Conservation (phyloP, 1,284 basidiomycete species). For the Moesziomyces antarcticus region DNA sequence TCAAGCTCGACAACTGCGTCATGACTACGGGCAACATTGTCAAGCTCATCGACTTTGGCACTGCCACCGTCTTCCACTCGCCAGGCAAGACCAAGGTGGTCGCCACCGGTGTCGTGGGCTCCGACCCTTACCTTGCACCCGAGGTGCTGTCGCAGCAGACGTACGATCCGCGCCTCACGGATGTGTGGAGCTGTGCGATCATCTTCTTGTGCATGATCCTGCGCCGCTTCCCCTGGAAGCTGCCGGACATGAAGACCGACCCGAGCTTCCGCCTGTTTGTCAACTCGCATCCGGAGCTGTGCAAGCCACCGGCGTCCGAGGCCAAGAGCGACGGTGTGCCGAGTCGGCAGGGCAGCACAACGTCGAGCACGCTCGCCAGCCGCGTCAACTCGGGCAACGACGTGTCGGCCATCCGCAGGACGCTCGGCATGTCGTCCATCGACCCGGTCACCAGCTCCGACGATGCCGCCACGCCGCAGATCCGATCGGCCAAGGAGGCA, state of each 20-base stretch:
- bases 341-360: slow-evolving; percentile 32
- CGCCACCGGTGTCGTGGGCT: slow-evolving; percentile 92
- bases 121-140: slow-evolving; percentile 97
- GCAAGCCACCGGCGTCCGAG: slow-evolving; percentile 60
- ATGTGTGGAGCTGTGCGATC: slow-evolving; percentile 98
- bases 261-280: slow-evolving; percentile 91
- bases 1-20: slow-evolving; percentile 99
- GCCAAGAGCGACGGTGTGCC: slow-evolving; percentile 17
- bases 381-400: slow-evolving; percentile 46
- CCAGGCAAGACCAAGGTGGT: slow-evolving; percentile 74
- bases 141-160: slow-evolving; percentile 84
- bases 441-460: slow-evolving; percentile 23
- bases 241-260: slow-evolving; percentile 93
- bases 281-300: slow-evolving; percentile 87
- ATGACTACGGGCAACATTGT: slow-evolving; percentile 94
- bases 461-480: slow-evolving; percentile 34
- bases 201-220: slow-evolving; percentile 99
- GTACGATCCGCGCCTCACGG: slow-evolving; percentile 96
- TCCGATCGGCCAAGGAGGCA: slow-evolving; percentile 59
- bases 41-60: slow-evolving; percentile 99
- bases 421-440: slow-evolving; percentile 31
- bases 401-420: slow-evolving; percentile 35
- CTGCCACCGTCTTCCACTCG: slow-evolving; percentile 98
- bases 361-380: slow-evolving; percentile 34
- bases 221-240: slow-evolving; percentile 97